Evolutionary conservation across 2,329 filamentous ascomycete species (phyloP).

Genomic region (Epichloe bromicola): DNA sequence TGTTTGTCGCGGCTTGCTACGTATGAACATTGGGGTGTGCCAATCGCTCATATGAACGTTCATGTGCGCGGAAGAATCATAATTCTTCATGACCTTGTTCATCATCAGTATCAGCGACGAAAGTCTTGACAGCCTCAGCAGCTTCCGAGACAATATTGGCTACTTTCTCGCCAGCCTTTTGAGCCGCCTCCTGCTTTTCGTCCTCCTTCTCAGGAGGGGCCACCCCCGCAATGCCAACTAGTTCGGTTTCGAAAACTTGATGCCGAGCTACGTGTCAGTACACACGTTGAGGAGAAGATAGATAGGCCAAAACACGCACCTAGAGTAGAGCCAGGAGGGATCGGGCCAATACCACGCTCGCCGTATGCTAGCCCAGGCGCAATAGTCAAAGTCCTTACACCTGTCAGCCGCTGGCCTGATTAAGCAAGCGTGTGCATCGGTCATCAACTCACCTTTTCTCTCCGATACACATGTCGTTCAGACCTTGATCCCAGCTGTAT

Average conservation of each 20-base stretch:
- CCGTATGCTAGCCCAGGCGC: conserved; percentile 83
- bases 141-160: conserved; percentile 11
- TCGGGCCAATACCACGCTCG: conserved; percentile 60
- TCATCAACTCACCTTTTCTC: conserved; percentile 53
- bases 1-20: neutral
- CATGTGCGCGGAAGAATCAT: conserved; percentile 17
- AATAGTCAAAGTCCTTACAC: conserved; percentile 61
- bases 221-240: conserved; percentile 72
- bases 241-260: conserved; percentile 79
- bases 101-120: conserved; percentile 42
- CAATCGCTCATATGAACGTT: too few relatives aligned
- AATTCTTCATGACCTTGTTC: conserved; percentile 47
- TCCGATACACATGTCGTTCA: conserved; percentile 89
- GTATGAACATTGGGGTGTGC: neutral
- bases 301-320: conserved; percentile 31
- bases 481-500: conserved; percentile 72
- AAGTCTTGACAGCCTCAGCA: conserved; percentile 30
- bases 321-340: conserved; percentile 68
- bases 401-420: conserved; percentile 2
- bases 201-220: conserved; percentile 9
- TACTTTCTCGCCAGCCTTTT: conserved; percentile 14
- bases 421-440: neutral
- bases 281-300: neutral
- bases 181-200: conserved; percentile 17
- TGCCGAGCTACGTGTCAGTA: conserved; percentile 7